Conservation (phyloP, 208 protist genomes). For the Herpetomonas muscarum region DNA sequence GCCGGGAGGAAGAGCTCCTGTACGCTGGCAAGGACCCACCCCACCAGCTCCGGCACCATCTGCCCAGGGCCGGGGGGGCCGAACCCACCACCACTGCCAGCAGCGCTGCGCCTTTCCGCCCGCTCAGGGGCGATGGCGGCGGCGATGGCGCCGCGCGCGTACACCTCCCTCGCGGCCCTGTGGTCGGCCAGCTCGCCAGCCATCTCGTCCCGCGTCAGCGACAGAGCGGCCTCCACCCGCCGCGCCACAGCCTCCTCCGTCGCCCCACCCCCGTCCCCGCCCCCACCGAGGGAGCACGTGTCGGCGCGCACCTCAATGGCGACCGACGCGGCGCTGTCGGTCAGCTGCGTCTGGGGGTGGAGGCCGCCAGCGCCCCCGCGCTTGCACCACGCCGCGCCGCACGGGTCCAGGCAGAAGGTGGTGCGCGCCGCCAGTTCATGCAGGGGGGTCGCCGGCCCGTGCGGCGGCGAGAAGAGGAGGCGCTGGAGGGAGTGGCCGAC, state of each 20-base stretch:
- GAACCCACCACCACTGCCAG: neutral
- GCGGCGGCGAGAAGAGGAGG: neutral
- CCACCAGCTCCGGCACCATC: conserved; percentile 1
- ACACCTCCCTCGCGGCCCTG: too few species aligned
- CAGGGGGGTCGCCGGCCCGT: conserved; percentile 12
- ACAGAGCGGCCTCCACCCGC: too few species aligned
- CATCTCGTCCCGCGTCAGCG: too few species aligned
- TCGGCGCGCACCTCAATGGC: neutral
- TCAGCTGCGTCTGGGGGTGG: neutral
- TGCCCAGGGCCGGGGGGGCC: too few species aligned
- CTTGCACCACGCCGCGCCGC: conserved; percentile 5
- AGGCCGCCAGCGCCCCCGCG: neutral
- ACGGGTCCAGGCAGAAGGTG: conserved; percentile 18
- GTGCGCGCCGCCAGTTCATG: conserved; percentile 27
- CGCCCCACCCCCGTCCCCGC: too few species aligned
- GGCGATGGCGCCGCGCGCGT: too few species aligned
- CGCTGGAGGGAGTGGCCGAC: neutral
- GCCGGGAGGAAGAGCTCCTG: neutral
- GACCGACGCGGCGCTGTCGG: neutral
- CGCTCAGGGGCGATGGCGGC: neutral
- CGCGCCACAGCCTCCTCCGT: too few species aligned
- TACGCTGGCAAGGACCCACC: neutral
- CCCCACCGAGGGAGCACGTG: too few species aligned
- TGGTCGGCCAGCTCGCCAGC: too few species aligned
- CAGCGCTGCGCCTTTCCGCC: neutral